A percentile compares a stretch with the other conserved stretches of the same genome.
These are phyloP conservation scores for Dendrocalamus sinicus DNA, from an alignment of 176 grass and related monocot genomes.

Conservation along the genomic window DNA sequence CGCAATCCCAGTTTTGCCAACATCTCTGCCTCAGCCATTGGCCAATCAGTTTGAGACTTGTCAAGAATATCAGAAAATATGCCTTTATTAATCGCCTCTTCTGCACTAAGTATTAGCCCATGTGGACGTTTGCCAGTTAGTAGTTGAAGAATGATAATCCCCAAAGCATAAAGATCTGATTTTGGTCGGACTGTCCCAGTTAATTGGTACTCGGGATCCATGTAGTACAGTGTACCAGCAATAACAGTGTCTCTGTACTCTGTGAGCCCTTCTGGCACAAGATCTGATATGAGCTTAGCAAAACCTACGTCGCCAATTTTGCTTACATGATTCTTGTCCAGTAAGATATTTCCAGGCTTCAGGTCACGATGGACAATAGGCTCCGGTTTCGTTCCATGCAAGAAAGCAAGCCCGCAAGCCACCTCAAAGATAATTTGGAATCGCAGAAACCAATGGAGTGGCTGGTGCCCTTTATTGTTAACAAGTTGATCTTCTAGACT, in stretches of 20 bases:
- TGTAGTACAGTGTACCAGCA: constrained; percentile 81
- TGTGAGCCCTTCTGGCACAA: constrained; percentile 77
- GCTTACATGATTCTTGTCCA: constrained; percentile 79
- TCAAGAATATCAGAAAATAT: constrained; percentile 56
- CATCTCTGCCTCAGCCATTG: constrained; percentile 63
- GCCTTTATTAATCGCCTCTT: constrained; percentile 58
- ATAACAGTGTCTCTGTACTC: constrained; percentile 87
- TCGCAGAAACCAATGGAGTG: constrained; percentile 74
- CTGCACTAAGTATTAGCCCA: constrained; percentile 56
- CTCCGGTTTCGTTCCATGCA: constrained; percentile 81
- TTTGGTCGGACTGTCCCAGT: constrained; percentile 89
- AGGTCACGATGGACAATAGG: constrained; percentile 94
- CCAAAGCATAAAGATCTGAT: constrained; percentile 87
- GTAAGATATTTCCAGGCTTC: constrained; percentile 90
- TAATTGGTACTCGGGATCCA: constrained; percentile 94
- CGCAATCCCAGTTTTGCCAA: constrained; percentile 71
- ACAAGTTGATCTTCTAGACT: constrained; percentile 81
- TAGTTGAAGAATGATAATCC: constrained; percentile 80
- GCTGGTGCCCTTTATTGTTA: constrained; percentile 44
- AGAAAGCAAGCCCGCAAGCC: constrained; percentile 73
- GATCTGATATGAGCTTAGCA: constrained; percentile 74
- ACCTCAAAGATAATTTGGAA: constrained; percentile 88
- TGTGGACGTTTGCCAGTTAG: constrained; percentile 66
- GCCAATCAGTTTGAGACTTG: constrained; percentile 68
- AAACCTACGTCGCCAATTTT: constrained; percentile 94